phyloP scores from a whole-genome alignment of 116 monocot species.

The Dioscorea cayenensis region DNA sequence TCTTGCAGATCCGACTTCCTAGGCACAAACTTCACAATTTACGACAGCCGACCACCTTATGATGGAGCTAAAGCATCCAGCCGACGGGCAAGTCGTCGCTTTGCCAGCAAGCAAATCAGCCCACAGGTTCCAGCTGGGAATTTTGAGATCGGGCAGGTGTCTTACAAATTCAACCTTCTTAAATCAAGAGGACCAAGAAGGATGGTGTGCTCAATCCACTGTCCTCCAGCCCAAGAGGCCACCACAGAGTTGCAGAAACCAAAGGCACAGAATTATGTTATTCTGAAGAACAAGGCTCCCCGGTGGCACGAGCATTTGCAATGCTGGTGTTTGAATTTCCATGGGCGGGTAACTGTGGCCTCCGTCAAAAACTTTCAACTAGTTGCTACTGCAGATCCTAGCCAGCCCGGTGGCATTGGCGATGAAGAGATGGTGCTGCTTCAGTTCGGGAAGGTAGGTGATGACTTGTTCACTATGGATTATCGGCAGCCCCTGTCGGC shows the following conservation, averaged over 20 bases:
- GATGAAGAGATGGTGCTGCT: conserved; percentile 67
- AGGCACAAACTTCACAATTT: conserved; percentile 70
- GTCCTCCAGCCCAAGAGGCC: conserved; percentile 14
- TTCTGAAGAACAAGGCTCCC: conserved; percentile 79
- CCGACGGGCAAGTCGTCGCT: conserved; percentile 44
- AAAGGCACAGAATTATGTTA: conserved; percentile 6
- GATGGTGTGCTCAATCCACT: conserved; percentile 46
- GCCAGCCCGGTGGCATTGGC: conserved; percentile 9
- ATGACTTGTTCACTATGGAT: conserved; percentile 90
- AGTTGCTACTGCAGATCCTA: conserved; percentile 38
- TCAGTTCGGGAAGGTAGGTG: conserved; percentile 84
- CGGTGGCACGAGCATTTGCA: conserved; percentile 94
- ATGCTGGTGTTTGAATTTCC: conserved; percentile 98
- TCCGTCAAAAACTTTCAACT: conserved; percentile 96
- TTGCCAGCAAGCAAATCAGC: conserved; percentile 73
- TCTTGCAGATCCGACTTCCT: conserved; percentile 74
- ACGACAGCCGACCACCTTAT: conserved; percentile 60
- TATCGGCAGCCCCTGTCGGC: conserved; percentile 80
- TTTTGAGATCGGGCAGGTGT: conserved; percentile 68
- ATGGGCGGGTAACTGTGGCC: conserved; percentile 88
- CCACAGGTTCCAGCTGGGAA: conserved; percentile 64
- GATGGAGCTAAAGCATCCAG: conserved; percentile 49
- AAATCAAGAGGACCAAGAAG: conserved; percentile 82
- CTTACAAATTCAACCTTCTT: conserved; percentile 86
- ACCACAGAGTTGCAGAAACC: background rate